These are phyloP conservation scores for Citrus inodora DNA, from an alignment of 345 rosid species.

Conservation along the genomic window DNA sequence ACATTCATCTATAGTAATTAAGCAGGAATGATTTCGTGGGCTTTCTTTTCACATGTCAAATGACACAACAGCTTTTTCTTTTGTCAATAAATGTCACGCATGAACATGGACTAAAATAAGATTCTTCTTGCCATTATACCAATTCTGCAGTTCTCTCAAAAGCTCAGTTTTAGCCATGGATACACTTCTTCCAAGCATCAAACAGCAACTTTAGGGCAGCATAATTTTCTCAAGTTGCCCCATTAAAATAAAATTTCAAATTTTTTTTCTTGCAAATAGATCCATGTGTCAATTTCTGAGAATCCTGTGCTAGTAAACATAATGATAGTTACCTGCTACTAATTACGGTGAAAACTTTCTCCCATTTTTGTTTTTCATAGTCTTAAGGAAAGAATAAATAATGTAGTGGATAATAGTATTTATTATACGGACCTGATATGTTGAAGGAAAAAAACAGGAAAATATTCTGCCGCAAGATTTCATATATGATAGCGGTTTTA, in stretches of 20 bases:
- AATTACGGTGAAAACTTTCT: too few species aligned
- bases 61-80: slow-evolving; percentile 24
- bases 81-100: slow-evolving; percentile 29
- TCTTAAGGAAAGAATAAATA: too few species aligned
- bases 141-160: neutral
- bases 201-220: neutral
- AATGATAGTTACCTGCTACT: too few species aligned
- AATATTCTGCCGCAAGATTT: neutral
- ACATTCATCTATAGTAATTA: neutral
- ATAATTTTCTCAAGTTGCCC: neutral
- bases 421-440: neutral
- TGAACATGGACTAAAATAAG: slow-evolving; percentile 15
- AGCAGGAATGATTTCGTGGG: slow-evolving; percentile 20
- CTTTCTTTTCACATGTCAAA: slow-evolving; percentile 29
- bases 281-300: too few species aligned
- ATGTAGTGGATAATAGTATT: too few species aligned
- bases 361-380: too few species aligned
- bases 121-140: slow-evolving; percentile 19
- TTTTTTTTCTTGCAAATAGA: too few species aligned
- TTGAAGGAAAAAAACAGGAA: neutral
- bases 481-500: neutral
- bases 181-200: neutral
- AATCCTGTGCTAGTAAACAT: too few species aligned
- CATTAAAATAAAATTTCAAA: too few species aligned
- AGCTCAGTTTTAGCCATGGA: neutral